phyloP scores from a whole-genome alignment of 495 filamentous ascomycete species.

The Xylaria longipes region DNA sequence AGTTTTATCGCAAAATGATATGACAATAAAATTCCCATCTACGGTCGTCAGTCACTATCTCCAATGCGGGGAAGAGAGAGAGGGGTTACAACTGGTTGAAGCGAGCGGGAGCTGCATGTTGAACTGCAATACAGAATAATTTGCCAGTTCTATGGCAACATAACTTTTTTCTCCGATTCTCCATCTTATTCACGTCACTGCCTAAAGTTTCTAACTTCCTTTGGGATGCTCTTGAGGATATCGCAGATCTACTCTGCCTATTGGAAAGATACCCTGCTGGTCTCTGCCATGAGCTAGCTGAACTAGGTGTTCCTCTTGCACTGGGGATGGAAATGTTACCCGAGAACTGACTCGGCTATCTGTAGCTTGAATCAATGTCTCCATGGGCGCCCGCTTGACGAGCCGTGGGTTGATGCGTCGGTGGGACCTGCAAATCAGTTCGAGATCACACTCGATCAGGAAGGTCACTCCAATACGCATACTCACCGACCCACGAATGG shows the following conservation, averaged over 20 bases:
- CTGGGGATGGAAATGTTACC: background rate
- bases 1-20: background rate
- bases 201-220: background rate
- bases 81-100: too few species aligned
- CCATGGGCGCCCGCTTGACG: background rate
- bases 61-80: conserved; percentile 9
- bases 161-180: background rate
- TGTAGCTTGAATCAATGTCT: background rate
- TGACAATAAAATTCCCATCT: background rate
- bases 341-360: background rate
- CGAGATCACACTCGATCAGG: conserved; percentile 23
- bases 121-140: background rate
- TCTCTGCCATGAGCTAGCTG: background rate
- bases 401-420: background rate
- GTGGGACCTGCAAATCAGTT: conserved; percentile 17
- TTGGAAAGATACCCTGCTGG: too few species aligned
- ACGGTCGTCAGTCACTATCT: background rate
- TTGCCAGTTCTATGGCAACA: background rate
- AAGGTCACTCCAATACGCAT: conserved; percentile 18
- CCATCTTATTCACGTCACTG: background rate
- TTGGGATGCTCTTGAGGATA: background rate
- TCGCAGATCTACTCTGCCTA: background rate
- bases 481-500: background rate
- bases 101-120: background rate
- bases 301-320: background rate